Base-by-base conservation (phyloP, 2,329 filamentous ascomycete genomes). In the Paraconiothyrium sp. region DNA sequence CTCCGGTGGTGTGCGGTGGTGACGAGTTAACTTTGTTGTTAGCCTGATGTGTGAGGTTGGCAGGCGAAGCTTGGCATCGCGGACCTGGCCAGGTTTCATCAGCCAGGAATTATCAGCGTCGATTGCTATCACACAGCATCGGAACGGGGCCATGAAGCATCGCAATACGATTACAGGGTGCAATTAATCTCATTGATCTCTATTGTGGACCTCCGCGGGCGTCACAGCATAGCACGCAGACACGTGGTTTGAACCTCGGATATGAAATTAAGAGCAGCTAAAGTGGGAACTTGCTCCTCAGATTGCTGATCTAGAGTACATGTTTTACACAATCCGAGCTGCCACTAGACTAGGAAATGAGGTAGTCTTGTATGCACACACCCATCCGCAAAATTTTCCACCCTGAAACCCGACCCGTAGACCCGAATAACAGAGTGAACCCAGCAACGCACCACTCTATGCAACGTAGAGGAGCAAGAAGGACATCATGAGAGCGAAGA, bases 401-500 rank as follows among this genome's bases (percentile, higher is more conserved):
- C 72, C 71, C 71, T 69, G 72, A 69, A 65, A 69, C 70, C 73
- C 74, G 70, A 71, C 68, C 74, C 73, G 67, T 66, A 71, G 72
- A 76, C 73, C 71, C 70, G 62, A 62, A 72, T 71, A 64, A 62
- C 72, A 75, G 68, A 67, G 67, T 70, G 68, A 70, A 73, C 71
- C 75, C 71, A 68, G 69, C 63, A 62, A 70, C 68, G 72, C 71
- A 76, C 69, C 72, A 67, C 71, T 77, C 75, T 79, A 79, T 65
- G 76, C 75, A 60, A 79, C 77, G 77, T 79, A 79, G 72, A 79
- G 76, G 71, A 79, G 75, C 64, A 79, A 63, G 77, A 79, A 79
- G 59, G 77, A 78, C 76, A 83, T 81, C 81, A 83, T 83, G 73
- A 85, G 81, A 67, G 84, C 83, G 80, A 86, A 85, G 63, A 86